Evolutionary conservation across 768 basidiomycete species (phyloP), one percentile per base, ranked within the genome.

Genomic region (Coprinellus micaceus): DNA sequence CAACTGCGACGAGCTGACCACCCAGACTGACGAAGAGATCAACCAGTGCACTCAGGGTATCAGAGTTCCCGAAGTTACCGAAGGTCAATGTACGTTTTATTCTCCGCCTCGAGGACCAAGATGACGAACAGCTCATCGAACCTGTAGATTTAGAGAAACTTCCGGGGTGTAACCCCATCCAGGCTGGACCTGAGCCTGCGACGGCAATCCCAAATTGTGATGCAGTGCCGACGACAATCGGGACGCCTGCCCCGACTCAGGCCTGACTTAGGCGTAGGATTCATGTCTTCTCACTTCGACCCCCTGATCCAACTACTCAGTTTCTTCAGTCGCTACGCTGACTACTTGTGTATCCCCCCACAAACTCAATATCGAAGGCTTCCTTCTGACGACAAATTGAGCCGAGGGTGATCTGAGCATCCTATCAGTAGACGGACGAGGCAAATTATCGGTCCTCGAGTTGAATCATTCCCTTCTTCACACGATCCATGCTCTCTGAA

Each of bases 21-120:
- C 45, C 12, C 56, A 57, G 26, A 45, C 28, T 30, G 56, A 57
- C 19, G 43, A 44, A 21, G 56, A 52, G 41, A 57, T 57, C 19
- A 57, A 57, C 43, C 9, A 40, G 22, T 57, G 56, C 43, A 45
- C 30, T 9, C 56, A 52, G n/a, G n/a, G 24, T 5, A 22, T 39
- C 2, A 19, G 21, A 17, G 56, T 57, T 13, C 39, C 40, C 2
- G 56, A 57, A 29, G 43, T 53, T 19, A 57, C 56, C 26, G 56
- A 57, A 47, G 56, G 51, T 10, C n/a, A n/a, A 52, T 57, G 56
- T 57, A 24, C 25, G 56, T 47, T 28, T 46, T 17, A 17, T 7
- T 25, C 4, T 37, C 15, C 19, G 24, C 30, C 17, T 9, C 36
- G 17, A 37, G 36, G 17, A 9, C 9, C 36, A 37, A 37, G 36